phyloP scores from a whole-genome alignment of 169 alveolate genomes.

The Plasmodium berghei region DNA sequence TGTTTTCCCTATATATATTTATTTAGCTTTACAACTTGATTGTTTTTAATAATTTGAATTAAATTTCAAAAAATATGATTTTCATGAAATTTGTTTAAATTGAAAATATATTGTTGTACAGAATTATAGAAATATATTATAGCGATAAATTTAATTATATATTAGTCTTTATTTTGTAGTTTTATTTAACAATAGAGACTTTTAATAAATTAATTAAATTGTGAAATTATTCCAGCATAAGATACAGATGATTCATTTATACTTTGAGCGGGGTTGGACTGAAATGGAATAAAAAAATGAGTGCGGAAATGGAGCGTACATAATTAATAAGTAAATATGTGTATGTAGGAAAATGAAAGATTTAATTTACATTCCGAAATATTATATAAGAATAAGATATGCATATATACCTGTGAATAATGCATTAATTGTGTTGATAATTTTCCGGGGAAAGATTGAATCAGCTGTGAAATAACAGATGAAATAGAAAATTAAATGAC shows the following conservation, averaged over 20 bases:
- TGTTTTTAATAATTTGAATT: too few relatives aligned
- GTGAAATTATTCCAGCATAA: constrained; percentile 89
- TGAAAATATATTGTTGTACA: too few relatives aligned
- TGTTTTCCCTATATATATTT: too few relatives aligned
- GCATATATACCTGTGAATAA: constrained; percentile 41
- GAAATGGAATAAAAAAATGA: constrained; percentile 79
- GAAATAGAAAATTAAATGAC: not conserved
- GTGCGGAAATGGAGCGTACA: not conserved
- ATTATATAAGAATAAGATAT: not conserved
- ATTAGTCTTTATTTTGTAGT: too few relatives aligned
- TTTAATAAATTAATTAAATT: constrained; percentile 5
- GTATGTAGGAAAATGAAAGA: not conserved
- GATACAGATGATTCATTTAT: constrained; percentile 90
- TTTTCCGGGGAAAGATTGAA: constrained; percentile 28
- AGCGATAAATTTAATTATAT: too few relatives aligned
- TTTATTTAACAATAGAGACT: too few relatives aligned
- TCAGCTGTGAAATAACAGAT: constrained; percentile 13
- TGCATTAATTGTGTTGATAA: constrained; percentile 59
- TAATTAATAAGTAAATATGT: not conserved
- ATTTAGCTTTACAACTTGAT: too few relatives aligned
- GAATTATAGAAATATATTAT: too few relatives aligned
- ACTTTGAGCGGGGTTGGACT: constrained; percentile 86
- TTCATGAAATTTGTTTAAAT: too few relatives aligned
- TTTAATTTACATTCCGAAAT: not conserved
- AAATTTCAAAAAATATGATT: too few relatives aligned